These are phyloP conservation scores for Taiwanofungus camphoratus DNA, from an alignment of 1,284 basidiomycete species.

Conservation along the genomic window DNA sequence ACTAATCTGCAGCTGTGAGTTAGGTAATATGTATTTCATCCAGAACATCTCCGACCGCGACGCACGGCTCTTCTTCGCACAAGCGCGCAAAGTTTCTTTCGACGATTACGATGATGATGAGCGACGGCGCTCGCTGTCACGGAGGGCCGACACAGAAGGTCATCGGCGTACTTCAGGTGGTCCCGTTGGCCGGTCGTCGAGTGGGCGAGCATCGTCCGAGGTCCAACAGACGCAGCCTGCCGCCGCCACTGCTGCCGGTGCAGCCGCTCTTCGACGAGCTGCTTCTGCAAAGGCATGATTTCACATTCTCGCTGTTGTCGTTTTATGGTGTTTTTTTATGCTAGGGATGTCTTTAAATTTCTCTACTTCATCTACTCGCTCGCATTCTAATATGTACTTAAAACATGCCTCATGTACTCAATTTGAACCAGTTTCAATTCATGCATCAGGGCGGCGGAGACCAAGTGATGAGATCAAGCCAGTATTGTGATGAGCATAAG, in stretches of 20 bases:
- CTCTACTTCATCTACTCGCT: too few relatives aligned
- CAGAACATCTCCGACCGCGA: conserved; percentile 81
- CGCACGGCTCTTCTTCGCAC: conserved; percentile 88
- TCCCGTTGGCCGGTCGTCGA: conserved; percentile 1
- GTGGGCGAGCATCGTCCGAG: conserved; percentile 4
- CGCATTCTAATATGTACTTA: too few relatives aligned
- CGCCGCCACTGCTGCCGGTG: conserved; percentile 1
- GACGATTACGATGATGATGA: conserved; percentile 19
- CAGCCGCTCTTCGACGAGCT: conserved; percentile 1
- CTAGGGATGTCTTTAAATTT: too few relatives aligned
- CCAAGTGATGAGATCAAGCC: too few relatives aligned
- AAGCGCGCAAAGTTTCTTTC: conserved; percentile 70
- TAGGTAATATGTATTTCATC: conserved; percentile 89
- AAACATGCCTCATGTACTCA: too few relatives aligned
- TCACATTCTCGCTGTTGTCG: background rate
- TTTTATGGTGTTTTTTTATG: background rate
- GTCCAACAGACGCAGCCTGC: conserved; percentile 3
- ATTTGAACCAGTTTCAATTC: too few relatives aligned
- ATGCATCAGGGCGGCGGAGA: too few relatives aligned
- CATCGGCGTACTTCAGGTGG: background rate
- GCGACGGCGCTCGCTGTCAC: conserved; percentile 11
- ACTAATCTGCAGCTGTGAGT: too few relatives aligned
- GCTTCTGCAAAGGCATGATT: conserved; percentile 2
- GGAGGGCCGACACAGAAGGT: background rate
- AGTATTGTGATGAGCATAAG: too few relatives aligned